Evolutionary conservation across 495 filamentous ascomycete species (phyloP).

Genomic region (Xylaria bambusicola): DNA sequence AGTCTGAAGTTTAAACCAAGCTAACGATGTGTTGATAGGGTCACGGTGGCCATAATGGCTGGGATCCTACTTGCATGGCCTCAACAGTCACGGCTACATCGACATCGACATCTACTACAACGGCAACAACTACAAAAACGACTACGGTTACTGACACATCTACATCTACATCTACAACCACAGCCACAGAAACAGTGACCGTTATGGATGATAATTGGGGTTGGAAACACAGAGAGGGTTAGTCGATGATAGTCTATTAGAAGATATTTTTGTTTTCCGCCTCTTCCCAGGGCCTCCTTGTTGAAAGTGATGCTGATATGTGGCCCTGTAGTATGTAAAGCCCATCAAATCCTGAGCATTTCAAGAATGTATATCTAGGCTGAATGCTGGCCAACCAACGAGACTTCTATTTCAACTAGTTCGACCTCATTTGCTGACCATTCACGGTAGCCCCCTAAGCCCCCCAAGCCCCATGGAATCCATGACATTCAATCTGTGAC

Average conservation of each 20-base stretch:
- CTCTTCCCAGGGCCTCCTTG: neutral
- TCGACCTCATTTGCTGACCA: neutral
- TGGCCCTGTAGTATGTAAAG: conserved; percentile 15
- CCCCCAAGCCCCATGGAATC: neutral
- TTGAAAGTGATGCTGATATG: conserved; percentile 14
- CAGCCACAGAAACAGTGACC: conserved; percentile 10
- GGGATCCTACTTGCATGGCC: neutral
- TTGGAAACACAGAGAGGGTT: conserved; percentile 9
- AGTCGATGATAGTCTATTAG: conserved; percentile 8
- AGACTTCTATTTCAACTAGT: neutral
- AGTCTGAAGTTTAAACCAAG: no score
- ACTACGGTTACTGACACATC: neutral
- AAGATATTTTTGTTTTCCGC: neutral
- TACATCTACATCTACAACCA: conserved; percentile 8
- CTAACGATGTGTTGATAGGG: neutral
- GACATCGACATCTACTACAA: neutral
- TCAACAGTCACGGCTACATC: neutral
- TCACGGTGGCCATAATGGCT: neutral
- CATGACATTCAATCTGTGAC: conserved; percentile 12
- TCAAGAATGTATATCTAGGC: neutral
- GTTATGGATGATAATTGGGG: neutral
- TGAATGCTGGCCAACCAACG: neutral
- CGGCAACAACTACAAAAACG: neutral
- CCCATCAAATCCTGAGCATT: neutral
- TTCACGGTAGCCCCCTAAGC: neutral